These are phyloP conservation scores for Somion occarium DNA, from an alignment of 1,284 basidiomycete genomes.

Conservation along the genomic window DNA sequence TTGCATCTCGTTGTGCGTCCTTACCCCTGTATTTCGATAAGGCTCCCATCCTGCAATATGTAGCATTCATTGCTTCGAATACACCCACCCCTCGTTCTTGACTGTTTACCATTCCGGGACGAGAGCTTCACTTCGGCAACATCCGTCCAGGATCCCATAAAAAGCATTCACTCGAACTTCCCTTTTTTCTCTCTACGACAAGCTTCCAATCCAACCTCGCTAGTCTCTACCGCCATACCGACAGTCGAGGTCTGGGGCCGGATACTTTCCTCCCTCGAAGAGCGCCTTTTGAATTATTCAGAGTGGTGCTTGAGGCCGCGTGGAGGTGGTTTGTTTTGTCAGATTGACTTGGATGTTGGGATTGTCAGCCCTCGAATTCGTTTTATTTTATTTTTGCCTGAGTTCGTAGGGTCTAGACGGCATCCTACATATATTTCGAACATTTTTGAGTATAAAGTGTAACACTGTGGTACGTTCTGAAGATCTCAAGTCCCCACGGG, in stretches of 20 bases:
- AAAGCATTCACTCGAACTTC: background rate
- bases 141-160: background rate
- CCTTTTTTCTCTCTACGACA: constrained; percentile 12
- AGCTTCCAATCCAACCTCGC: constrained; percentile 31
- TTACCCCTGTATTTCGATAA: too few species aligned
- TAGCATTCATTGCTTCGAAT: too few species aligned
- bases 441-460: background rate
- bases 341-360: constrained; percentile 31
- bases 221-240: constrained; percentile 26
- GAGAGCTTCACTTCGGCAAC: too few species aligned
- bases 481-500: background rate
- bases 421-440: constrained; percentile 6
- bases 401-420: constrained; percentile 30
- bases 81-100: too few species aligned
- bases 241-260: constrained; percentile 24
- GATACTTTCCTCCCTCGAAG: constrained; percentile 42
- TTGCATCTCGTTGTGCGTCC: too few species aligned
- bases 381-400: constrained; percentile 12
- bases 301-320: constrained; percentile 30
- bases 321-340: constrained; percentile 45
- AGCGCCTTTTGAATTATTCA: too few species aligned
- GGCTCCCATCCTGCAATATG: too few species aligned
- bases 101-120: too few species aligned
- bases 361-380: constrained; percentile 26
- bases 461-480: background rate